A percentile compares a stretch with the other conserved stretches of the same genome.
These are phyloP conservation scores for Termitomyces sp. DNA, from an alignment of 768 basidiomycete species.

Conservation along the genomic window DNA sequence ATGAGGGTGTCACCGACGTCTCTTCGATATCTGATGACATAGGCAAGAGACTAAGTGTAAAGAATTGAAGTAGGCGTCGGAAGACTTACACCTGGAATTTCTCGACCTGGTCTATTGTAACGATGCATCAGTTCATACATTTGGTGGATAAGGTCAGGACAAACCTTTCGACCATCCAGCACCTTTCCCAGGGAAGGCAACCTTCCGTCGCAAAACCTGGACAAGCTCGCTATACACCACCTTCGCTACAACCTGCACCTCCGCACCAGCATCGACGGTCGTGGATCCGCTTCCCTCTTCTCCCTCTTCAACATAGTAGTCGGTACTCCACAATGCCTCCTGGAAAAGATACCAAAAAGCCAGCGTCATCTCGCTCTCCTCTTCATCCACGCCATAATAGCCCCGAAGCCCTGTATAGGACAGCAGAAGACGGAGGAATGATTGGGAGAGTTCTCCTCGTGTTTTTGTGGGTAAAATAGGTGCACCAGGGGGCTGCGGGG, in stretches of 20 bases:
- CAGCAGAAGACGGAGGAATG: constrained; percentile 68
- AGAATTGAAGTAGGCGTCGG: background rate
- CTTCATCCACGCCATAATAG: constrained; percentile 80
- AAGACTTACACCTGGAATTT: constrained; percentile 71
- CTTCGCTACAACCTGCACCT: constrained; percentile 50
- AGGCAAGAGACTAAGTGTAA: background rate
- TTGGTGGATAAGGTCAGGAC: constrained; percentile 19
- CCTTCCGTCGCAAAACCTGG: constrained; percentile 66
- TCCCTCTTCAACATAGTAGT: constrained; percentile 42
- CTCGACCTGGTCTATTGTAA: constrained; percentile 65
- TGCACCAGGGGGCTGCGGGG: constrained; percentile 19
- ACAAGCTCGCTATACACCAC: constrained; percentile 81
- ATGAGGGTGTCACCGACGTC: constrained; percentile 87
- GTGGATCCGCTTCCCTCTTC: background rate
- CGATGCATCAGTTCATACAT: background rate
- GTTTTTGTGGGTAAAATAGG: constrained; percentile 25
- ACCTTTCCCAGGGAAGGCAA: constrained; percentile 61
- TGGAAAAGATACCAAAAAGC: constrained; percentile 91
- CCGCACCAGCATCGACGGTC: constrained; percentile 29
- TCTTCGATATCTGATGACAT: constrained; percentile 62
- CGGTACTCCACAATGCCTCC: constrained; percentile 77
- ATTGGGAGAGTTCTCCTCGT: constrained; percentile 58
- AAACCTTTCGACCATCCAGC: constrained; percentile 70
- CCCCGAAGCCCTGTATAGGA: constrained; percentile 73
- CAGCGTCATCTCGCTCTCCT: constrained; percentile 84